Percentiles rank a stretch among this genome's conserved stretches.
Conservation (phyloP, 306 rosid genomes). For the Vicia sativa region DNA sequence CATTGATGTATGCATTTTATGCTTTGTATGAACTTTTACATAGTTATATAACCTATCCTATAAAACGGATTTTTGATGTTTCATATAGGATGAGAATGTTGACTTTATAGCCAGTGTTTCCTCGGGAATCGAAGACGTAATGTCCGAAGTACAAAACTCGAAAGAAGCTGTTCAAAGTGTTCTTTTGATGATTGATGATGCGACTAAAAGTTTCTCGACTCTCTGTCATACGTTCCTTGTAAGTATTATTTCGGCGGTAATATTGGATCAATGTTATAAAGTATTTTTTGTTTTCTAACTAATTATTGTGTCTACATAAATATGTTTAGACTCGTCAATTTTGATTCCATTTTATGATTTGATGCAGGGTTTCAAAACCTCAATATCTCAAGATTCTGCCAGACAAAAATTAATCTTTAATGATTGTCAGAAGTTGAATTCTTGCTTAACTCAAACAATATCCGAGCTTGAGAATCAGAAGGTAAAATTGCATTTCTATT, state of each 20-base stretch:
- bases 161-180: slow-evolving; percentile 54
- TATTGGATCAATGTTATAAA: slow-evolving; percentile 8
- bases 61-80: slow-evolving; percentile 41
- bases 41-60: slow-evolving; percentile 17
- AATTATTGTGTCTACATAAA: slow-evolving; percentile 26
- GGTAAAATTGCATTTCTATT: slow-evolving; percentile 45
- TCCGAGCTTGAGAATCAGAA: slow-evolving; percentile 70
- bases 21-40: slow-evolving; percentile 24
- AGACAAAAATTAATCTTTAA: slow-evolving; percentile 50
- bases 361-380: slow-evolving; percentile 67
- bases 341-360: slow-evolving; percentile 29
- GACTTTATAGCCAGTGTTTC: slow-evolving; percentile 52
- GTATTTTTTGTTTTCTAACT: slow-evolving; percentile 14
- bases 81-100: slow-evolving; percentile 59
- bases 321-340: slow-evolving; percentile 5
- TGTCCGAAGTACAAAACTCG: slow-evolving; percentile 64
- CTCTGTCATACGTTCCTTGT: slow-evolving; percentile 59
- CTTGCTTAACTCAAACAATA: slow-evolving; percentile 58
- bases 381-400: slow-evolving; percentile 43
- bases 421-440: slow-evolving; percentile 54
- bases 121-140: slow-evolving; percentile 58
- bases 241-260: slow-evolving; percentile 48
- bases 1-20: slow-evolving; percentile 39
- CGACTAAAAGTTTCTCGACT: slow-evolving; percentile 54
- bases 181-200: slow-evolving; percentile 61